A percentile compares a stretch with the other conserved stretches of the same genome.
Evolutionary conservation across 2,329 filamentous ascomycete species (phyloP).

Genomic region (Pestalotiopsis sp.): DNA sequence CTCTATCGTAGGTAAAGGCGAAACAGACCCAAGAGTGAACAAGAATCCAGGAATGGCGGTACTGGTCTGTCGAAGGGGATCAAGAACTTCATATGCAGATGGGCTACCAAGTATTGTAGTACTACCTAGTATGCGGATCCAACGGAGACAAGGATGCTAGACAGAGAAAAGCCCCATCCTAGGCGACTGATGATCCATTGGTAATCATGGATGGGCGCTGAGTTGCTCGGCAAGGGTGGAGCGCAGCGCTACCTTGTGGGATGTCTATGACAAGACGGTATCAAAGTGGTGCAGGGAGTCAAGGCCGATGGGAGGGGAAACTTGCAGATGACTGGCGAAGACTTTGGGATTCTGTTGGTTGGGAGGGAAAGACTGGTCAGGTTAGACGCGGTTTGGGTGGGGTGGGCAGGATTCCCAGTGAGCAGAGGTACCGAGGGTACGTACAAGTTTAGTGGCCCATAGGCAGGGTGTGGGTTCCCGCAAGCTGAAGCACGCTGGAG

Average conservation of each 20-base stretch:
- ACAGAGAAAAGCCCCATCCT: slow-evolving; percentile 2
- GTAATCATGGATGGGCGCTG: slow-evolving; percentile 5
- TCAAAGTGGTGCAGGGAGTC: neutral
- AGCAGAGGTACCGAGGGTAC: too few relatives aligned
- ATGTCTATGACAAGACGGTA: slow-evolving; percentile 13
- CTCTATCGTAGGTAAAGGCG: neutral
- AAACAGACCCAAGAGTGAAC: neutral
- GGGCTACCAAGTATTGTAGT: neutral
- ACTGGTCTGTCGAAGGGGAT: neutral
- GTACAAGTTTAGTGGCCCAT: neutral
- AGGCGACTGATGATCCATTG: slow-evolving; percentile 9
- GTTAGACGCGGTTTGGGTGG: too few relatives aligned
- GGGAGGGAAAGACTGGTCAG: neutral
- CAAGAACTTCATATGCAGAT: slow-evolving; percentile 13
- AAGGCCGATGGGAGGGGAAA: neutral
- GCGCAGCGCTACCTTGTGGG: neutral
- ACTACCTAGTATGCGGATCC: slow-evolving; percentile 1
- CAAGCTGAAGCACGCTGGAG: neutral
- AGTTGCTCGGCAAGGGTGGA: neutral
- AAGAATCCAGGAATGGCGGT: neutral
- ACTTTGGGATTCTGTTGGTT: neutral
- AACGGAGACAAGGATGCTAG: slow-evolving; percentile 13
- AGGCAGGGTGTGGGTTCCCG: neutral
- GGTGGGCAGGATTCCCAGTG: too few relatives aligned
- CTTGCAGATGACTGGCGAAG: neutral